Evolutionary conservation across 805 yeast species (phyloP).

Genomic region (Zygoascus biomembranicola): DNA sequence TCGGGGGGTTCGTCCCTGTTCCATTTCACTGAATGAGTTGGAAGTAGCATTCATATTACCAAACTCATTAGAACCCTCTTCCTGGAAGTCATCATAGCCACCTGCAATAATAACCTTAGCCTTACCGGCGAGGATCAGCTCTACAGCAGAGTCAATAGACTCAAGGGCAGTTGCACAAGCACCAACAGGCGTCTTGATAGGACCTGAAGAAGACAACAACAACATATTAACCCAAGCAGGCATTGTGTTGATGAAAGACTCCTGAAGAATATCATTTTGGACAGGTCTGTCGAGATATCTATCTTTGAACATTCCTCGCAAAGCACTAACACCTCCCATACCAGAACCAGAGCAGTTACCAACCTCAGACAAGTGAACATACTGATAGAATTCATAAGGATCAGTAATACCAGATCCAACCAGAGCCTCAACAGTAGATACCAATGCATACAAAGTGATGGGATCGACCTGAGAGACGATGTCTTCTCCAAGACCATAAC

Average conservation of each 20-base stretch:
- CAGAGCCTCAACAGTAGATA: slow-evolving; percentile 91
- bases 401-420: slow-evolving; percentile 92
- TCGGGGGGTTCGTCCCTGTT: slow-evolving; percentile 92
- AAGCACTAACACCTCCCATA: slow-evolving; percentile 98
- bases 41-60: slow-evolving; percentile 99
- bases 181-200: slow-evolving; percentile 98
- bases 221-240: slow-evolving; percentile 99
- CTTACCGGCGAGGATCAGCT: slow-evolving; percentile 85
- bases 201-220: slow-evolving; percentile 94
- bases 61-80: slow-evolving; percentile 96
- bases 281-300: slow-evolving; percentile 89
- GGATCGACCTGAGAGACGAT: slow-evolving; percentile 93
- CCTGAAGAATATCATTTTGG: slow-evolving; percentile 95
- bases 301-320: slow-evolving; percentile 96
- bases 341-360: slow-evolving; percentile 99
- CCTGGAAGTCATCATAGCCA: slow-evolving; percentile 99
- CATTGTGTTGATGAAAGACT: slow-evolving; percentile 98
- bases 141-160: slow-evolving; percentile 93
- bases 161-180: slow-evolving; percentile 99
- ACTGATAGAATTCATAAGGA: slow-evolving; percentile 97
- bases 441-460: slow-evolving; percentile 84
- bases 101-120: slow-evolving; percentile 97
- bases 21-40: slow-evolving; percentile 77
- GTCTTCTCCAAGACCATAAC: slow-evolving; percentile 93
- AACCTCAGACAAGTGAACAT: slow-evolving; percentile 95